Conservation (phyloP, 2,329 filamentous ascomycete species). For the Fusarium protoensiforme region DNA sequence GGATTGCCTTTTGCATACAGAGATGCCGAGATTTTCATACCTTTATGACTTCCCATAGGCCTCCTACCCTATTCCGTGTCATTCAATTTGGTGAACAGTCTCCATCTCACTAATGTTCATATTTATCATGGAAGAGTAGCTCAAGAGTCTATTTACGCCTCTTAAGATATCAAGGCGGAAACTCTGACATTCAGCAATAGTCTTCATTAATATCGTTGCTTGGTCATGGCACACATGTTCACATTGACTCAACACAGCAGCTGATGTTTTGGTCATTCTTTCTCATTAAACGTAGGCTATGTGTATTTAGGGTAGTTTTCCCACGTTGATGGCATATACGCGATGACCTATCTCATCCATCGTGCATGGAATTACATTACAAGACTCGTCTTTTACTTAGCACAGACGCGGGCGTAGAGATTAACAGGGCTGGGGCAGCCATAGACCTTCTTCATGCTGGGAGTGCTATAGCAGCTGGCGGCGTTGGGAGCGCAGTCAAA, state of each 20-base stretch:
- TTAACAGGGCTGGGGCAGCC: constrained; percentile 54
- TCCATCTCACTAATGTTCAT: neutral
- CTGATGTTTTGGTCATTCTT: neutral
- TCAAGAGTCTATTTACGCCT: neutral
- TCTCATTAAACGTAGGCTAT: neutral
- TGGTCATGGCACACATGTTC: neutral
- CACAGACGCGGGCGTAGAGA: constrained; percentile 47
- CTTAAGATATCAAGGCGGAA: neutral
- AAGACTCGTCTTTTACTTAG: constrained; percentile 23
- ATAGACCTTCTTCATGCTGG: constrained; percentile 51
- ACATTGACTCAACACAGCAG: neutral
- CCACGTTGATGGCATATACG: neutral
- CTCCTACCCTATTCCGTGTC: neutral
- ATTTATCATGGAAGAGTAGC: neutral
- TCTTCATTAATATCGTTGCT: neutral
- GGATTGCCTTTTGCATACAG: too few species aligned
- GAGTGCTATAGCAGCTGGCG: constrained; percentile 53
- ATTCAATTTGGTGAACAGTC: neutral
- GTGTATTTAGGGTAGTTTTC: neutral
- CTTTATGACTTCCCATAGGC: too few species aligned
- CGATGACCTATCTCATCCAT: neutral
- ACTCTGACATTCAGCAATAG: neutral
- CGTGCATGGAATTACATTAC: neutral
- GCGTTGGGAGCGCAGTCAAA: constrained; percentile 53
- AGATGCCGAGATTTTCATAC: too few species aligned